Evolutionary conservation across 176 grass and related monocot species (phyloP).

Genomic region (Chloris gayana): DNA sequence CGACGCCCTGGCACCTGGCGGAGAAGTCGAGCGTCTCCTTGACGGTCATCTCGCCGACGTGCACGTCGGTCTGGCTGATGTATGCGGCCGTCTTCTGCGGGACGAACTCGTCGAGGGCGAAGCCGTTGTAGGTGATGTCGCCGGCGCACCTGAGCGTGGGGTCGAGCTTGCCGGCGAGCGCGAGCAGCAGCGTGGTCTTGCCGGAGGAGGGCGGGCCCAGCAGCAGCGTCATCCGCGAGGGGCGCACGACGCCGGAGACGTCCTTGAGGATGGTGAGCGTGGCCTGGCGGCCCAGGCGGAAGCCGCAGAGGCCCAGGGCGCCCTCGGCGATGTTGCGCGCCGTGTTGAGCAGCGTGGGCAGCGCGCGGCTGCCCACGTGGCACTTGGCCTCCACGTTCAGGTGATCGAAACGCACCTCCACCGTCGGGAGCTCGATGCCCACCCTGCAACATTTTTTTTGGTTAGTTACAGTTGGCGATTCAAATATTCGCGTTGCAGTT

Average conservation of each 20-base stretch:
- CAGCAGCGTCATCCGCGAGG: constrained; percentile 87
- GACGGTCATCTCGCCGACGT: constrained; percentile 93
- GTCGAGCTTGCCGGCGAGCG: constrained; percentile 90
- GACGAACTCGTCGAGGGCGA: constrained; percentile 67
- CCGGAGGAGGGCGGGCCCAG: constrained; percentile 95
- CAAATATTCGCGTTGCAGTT: no score
- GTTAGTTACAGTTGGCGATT: no score
- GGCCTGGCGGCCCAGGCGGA: constrained; percentile 42
- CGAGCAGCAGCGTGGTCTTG: constrained; percentile 88
- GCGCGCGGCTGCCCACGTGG: constrained; percentile 78
- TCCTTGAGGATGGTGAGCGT: constrained; percentile 73
- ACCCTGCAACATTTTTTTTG: constrained; percentile 55
- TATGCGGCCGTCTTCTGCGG: constrained; percentile 98
- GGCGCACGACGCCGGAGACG: constrained; percentile 63
- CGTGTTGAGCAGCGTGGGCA: constrained; percentile 81
- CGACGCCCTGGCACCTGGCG: constrained; percentile 90
- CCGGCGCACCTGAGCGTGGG: constrained; percentile 52
- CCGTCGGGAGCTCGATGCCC: constrained; percentile 88
- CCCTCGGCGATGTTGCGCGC: constrained; percentile 72
- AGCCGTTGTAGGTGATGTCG: constrained; percentile 85
- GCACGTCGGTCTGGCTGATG: constrained; percentile 97
- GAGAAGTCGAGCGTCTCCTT: constrained; percentile 99
- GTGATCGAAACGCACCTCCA: constrained; percentile 88
- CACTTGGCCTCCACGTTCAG: constrained; percentile 69
- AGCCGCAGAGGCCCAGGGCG: constrained; percentile 49